Percentiles rank a stretch among this genome's conserved stretches.
phyloP scores from a whole-genome alignment of 306 rosid genomes.

The Mimosa pudica region DNA sequence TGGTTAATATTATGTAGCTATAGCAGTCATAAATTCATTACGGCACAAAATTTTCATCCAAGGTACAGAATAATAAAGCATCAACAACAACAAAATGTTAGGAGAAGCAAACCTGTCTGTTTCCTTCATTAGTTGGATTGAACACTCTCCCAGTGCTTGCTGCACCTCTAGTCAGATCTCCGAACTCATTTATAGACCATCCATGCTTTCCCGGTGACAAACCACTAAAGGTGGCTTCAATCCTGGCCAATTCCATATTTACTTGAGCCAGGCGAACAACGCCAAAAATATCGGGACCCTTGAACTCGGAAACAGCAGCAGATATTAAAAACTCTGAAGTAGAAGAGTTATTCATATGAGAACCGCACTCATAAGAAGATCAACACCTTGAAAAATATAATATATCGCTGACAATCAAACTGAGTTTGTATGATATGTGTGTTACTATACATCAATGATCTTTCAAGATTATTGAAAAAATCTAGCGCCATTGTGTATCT shows the following conservation, averaged over 20 bases:
- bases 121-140: slow-evolving; percentile 40
- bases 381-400: slow-evolving; percentile 18
- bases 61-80: slow-evolving; percentile 20
- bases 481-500: not conserved
- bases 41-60: not conserved
- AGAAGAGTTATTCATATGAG: slow-evolving; percentile 27
- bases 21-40: slow-evolving; percentile 6
- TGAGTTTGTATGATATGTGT: slow-evolving; percentile 13
- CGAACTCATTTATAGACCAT: slow-evolving; percentile 91
- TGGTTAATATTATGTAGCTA: not conserved
- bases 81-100: not conserved
- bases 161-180: slow-evolving; percentile 88
- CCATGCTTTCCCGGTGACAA: slow-evolving; percentile 86
- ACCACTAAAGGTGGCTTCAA: slow-evolving; percentile 88
- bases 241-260: slow-evolving; percentile 85
- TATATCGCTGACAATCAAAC: slow-evolving; percentile 10
- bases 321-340: slow-evolving; percentile 76
- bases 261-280: slow-evolving; percentile 91
- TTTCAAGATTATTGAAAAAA: slow-evolving; percentile 15
- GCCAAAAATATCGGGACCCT: slow-evolving; percentile 85
- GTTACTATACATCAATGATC: not conserved
- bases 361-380: slow-evolving; percentile 8
- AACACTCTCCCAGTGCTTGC: slow-evolving; percentile 87
- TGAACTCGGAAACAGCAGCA: slow-evolving; percentile 91
- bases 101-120: slow-evolving; percentile 60